Evolutionary conservation across 2,329 filamentous ascomycete genomes (phyloP), one percentile per base, ranked within the genome.

Genomic region (Alternaria ventricosa): DNA sequence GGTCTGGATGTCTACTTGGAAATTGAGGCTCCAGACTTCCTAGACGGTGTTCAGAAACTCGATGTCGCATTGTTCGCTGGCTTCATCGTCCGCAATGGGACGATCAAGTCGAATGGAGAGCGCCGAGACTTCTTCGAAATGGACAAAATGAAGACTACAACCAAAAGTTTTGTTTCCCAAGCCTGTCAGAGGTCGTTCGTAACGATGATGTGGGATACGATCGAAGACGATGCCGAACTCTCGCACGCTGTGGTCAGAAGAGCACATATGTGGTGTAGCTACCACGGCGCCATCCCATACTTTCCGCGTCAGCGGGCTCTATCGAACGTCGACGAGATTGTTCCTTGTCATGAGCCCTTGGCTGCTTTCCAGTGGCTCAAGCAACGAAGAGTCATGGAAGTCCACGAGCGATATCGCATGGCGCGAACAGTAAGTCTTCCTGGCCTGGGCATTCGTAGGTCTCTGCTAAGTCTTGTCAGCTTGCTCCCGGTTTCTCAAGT

Each of bases 311-410:
- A 69, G 25, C 62, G 68, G 18, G 73, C 76, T 18, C 44, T 79
- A 12, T 74, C 56, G 2, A 69, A 73, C 49, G 66, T 77, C 2
- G 58, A 68, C 23, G 60, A 76, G 23, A 65, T 75, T 23, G 61
- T 64, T 9, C 68, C 71, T 20, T 74, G 69, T 43, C 64, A 74
- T 33, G 77, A 80, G 57, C 78, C 78, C 28, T 61, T 80, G 23
- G 76, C 76, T 28, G 78, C 77, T 4, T 80, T 80, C 36, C 76
- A 79, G 55, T 80, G 78, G 78, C 68, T 80, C 15, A 80, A 80
- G 57, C 70, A 75, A 22, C 67, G 74, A 18, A 74, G 67, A 69
- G 76, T 79, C 20, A 80, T 80, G 78, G 66, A 66, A 30, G 66
- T 79, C 10, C 78, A 80, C 56, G 78, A 80, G 13, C 74, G 64